phyloP scores from a whole-genome alignment of 768 basidiomycete species.

The Phylloporus arenicola region DNA sequence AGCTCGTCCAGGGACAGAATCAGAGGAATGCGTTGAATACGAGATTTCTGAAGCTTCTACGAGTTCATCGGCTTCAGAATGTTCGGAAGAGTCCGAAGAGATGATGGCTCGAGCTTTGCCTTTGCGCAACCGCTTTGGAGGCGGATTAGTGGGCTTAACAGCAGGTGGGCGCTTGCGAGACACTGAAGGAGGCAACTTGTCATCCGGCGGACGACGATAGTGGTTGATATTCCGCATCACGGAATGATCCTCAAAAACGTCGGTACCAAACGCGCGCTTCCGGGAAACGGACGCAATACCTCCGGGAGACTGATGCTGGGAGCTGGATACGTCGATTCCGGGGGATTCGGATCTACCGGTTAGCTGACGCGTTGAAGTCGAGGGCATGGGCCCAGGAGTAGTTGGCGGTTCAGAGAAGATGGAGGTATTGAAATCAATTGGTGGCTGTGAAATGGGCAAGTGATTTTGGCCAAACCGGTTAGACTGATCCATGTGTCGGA shows the following conservation, averaged over 20 bases:
- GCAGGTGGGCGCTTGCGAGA: conserved; percentile 22
- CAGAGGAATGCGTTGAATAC: conserved; percentile 9
- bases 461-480: conserved; percentile 17
- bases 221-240: conserved; percentile 2
- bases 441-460: conserved; percentile 12
- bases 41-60: conserved; percentile 6
- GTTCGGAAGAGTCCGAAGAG: conserved; percentile 15
- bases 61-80: conserved; percentile 14
- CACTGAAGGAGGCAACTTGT: conserved; percentile 5
- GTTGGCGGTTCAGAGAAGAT: conserved; percentile 4
- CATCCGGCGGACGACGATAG: conserved; percentile 1
- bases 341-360: neutral
- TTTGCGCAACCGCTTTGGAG: conserved; percentile 22
- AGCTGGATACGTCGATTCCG: neutral
- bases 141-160: conserved; percentile 15
- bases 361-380: conserved; percentile 1
- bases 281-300: conserved; percentile 1
- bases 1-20: conserved; percentile 12
- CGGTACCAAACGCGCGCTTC: conserved; percentile 5
- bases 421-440: conserved; percentile 1
- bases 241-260: conserved; percentile 7
- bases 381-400: conserved; percentile 1
- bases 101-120: conserved; percentile 23
- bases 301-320: conserved; percentile 1
- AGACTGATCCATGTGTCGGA: conserved; percentile 26